Base-by-base conservation (phyloP, 345 rosid species). In the Gossypium australe region DNA sequence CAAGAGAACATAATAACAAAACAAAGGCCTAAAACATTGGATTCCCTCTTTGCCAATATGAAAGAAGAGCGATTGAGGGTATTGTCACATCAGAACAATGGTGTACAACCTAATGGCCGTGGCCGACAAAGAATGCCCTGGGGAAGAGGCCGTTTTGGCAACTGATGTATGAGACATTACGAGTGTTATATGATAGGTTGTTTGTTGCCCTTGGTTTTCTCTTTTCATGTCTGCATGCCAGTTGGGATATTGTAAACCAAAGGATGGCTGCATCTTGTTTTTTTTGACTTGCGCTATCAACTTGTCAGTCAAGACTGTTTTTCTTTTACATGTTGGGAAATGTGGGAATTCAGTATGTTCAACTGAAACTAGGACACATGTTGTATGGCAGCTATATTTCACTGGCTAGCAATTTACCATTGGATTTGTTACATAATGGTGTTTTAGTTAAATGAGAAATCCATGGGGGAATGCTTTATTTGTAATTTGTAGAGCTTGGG, bases 21-120 rank as follows among this genome's bases (percentile, higher is more conserved):
- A 67, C 93, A 84, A 81, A 81, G 83, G 86, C 86, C 94, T 59
- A 86, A 89, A 49, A 94, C 98, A 3, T 82, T 94, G 62, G 97
- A 94, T 76, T 89, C 97, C 1, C 17, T 59, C 9, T 59, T 59
- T 59, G 38, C 64, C 16, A 12, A 12, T 27, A 59, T 59, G 64
- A 59, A 89, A 79, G 93, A 92, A 83, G 88, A 89, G 85, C 85
- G 97, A 71, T 84, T 79, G 90, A 88, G 56, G 79, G 81, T 67
- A 68, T 65, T 82, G 13, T 44, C 64, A 1, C 38, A 24, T 24
- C 64, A 59, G 41, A 59, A 59, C 64, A 59, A 12, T 2, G 34
- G 17, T 20, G 77, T 14, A 62, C 85, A 75, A 61, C 75, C 17
- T 5, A 25, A 59, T 25, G 38, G 16, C 6, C 38, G 81, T 55